A percentile compares a stretch with the other conserved stretches of the same genome.
phyloP scores from a whole-genome alignment of 1,284 basidiomycete species.

The Cystobasidium sp. region DNA sequence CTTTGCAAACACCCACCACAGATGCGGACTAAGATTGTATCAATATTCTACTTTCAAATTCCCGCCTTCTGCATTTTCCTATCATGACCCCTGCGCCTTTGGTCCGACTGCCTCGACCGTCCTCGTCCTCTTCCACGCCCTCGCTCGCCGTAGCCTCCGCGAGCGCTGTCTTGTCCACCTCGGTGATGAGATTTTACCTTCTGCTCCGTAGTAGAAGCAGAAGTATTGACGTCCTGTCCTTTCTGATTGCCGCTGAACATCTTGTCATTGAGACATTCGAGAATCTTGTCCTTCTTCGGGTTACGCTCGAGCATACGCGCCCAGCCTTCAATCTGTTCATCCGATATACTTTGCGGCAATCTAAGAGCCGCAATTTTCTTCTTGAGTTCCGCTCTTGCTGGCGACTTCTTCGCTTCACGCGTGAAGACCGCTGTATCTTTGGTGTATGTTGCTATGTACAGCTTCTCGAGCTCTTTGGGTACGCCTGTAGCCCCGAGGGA shows the following conservation, averaged over 20 bases:
- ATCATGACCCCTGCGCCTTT: slow-evolving; percentile 32
- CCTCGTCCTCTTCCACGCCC: slow-evolving; percentile 28
- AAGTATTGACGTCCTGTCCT: not conserved
- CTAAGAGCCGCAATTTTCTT: slow-evolving; percentile 9
- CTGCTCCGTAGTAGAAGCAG: not conserved
- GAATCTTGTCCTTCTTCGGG: slow-evolving; percentile 33
- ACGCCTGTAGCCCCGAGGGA: slow-evolving; percentile 16
- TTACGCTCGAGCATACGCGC: slow-evolving; percentile 41
- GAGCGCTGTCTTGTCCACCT: not conserved
- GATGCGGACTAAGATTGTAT: too few species aligned
- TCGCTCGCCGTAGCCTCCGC: not conserved
- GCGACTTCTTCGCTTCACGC: slow-evolving; percentile 3
- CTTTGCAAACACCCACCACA: too few species aligned
- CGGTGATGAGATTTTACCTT: not conserved
- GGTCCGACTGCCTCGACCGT: slow-evolving; percentile 28
- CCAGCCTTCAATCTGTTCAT: slow-evolving; percentile 44
- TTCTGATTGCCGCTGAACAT: slow-evolving; percentile 28
- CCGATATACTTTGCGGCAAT: slow-evolving; percentile 20
- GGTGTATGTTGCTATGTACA: slow-evolving; percentile 18
- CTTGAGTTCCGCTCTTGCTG: slow-evolving; percentile 30
- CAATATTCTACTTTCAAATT: too few species aligned
- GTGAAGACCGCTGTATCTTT: slow-evolving; percentile 20
- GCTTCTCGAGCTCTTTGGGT: slow-evolving; percentile 21
- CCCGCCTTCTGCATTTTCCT: slow-evolving; percentile 40
- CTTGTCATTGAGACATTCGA: slow-evolving; percentile 14